These are phyloP conservation scores for Stachybotrys echinatus DNA, from an alignment of 2,329 filamentous ascomycete species.

Conservation along the genomic window DNA sequence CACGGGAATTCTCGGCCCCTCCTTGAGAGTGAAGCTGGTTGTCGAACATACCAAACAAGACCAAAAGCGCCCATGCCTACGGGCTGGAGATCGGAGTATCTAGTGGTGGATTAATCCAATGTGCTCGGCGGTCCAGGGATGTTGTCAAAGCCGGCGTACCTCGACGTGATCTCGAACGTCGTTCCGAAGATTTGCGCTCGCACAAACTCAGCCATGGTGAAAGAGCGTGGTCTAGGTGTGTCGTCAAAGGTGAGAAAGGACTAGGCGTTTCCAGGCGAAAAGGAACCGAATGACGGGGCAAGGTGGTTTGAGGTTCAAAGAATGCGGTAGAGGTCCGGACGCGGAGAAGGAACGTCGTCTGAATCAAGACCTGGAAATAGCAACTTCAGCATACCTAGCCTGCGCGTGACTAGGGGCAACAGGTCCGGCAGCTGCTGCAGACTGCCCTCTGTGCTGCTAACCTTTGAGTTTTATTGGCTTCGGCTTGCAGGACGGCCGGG, in stretches of 20 bases:
- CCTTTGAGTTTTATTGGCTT: not conserved
- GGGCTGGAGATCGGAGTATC: constrained; percentile 96
- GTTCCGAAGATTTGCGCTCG: constrained; percentile 99
- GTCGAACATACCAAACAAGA: constrained; percentile 75
- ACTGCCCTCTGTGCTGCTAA: not conserved
- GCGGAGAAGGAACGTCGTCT: not conserved
- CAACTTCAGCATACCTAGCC: not conserved
- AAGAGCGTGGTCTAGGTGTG: constrained; percentile 5
- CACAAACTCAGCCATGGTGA: constrained; percentile 96
- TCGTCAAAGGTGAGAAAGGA: not conserved
- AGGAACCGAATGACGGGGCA: no score
- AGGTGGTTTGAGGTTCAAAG: no score
- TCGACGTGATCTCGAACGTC: constrained; percentile 98
- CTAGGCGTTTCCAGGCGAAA: not conserved
- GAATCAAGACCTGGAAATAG: not conserved
- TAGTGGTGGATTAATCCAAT: constrained; percentile 29
- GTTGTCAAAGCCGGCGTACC: constrained; percentile 47
- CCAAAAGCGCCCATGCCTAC: constrained; percentile 99
- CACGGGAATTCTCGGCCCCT: no score
- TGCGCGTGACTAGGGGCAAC: not conserved
- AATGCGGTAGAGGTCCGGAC: no score
- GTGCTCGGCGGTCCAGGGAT: not conserved
- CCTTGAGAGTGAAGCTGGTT: not conserved
- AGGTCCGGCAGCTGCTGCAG: not conserved
- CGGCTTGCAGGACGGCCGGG: not conserved